Base-by-base conservation (phyloP, 345 rosid genomes). In the Passiflora organensis region DNA sequence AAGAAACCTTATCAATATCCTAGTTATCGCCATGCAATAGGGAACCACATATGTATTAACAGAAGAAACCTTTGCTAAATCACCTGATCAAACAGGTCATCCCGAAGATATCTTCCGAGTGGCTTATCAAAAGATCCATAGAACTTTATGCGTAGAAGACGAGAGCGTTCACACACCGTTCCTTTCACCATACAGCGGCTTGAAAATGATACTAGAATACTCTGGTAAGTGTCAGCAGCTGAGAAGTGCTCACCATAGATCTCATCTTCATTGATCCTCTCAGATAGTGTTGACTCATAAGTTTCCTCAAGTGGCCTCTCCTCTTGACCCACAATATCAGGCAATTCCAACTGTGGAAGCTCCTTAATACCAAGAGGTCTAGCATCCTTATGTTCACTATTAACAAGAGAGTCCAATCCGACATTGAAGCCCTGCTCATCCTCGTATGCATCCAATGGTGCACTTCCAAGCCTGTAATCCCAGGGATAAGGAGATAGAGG, bases 61-160 rank as follows among this genome's bases (percentile, higher is more conserved):
- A 46, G 32, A 20, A n/a, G 17, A 45, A 41, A 43, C 39, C 17
- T 2, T 10, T 53, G 48, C 51, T 51, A 19, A 66, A 48, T 56
- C 58, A 86, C 99, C 95, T 87, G 85, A 67, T 94, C 72, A 68
- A 94, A 94, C 48, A 94, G 81, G 62, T 89, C 93, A 73, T 82
- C 85, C 19, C 69, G 82, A 51, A 94, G 79, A 68, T 87, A 89
- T 76, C 77, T 82, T 49, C 99, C 99, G 8, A 94, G 93, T 60
- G 99, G 97, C 71, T 85, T 94, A 74, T 94, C 99, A 79, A 81
- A 94, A 38, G 80, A 79, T 39, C 99, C 96, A 56, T 94, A 94
- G 64, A 87, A 94, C 75, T 94, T 94, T 53, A 94, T 87, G 55
- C 99, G 88, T 60, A 87, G 58, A 47, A 83, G 90, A 28, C 95